phyloP scores from a whole-genome alignment of 2,329 filamentous ascomycete species.

The Epichloe typhina region DNA sequence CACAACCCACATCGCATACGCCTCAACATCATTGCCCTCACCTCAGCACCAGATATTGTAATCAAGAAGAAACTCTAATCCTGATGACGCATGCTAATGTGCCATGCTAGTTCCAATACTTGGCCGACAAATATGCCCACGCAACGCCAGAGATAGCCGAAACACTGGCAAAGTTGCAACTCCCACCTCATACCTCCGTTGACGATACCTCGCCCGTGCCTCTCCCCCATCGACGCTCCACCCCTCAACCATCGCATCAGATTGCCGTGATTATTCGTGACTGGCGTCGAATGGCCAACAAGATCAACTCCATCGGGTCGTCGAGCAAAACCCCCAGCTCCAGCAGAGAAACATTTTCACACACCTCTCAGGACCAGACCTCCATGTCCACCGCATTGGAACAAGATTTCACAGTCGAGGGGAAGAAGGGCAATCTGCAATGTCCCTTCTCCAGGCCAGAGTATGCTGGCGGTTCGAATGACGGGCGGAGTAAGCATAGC shows the following conservation, averaged over 20 bases:
- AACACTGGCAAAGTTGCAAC: conserved; percentile 52
- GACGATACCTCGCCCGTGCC: conserved; percentile 39
- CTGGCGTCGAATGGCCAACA: conserved; percentile 44
- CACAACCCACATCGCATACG: not conserved
- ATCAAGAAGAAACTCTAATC: not conserved
- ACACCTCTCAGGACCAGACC: conserved; percentile 33
- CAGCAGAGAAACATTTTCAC: conserved; percentile 34
- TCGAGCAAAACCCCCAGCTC: conserved; percentile 37
- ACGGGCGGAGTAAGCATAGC: conserved; percentile 9
- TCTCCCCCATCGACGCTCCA: conserved; percentile 35
- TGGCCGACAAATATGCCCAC: conserved; percentile 56
- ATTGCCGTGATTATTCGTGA: conserved; percentile 51
- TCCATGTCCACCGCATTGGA: conserved; percentile 58
- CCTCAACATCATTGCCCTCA: not conserved
- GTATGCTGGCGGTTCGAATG: conserved; percentile 19
- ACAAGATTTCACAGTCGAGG: conserved; percentile 80
- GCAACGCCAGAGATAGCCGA: conserved; percentile 52
- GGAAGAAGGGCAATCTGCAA: conserved; percentile 58
- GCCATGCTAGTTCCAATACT: conserved; percentile 42
- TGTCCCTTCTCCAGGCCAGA: conserved; percentile 60
- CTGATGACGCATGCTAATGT: conserved; percentile 8
- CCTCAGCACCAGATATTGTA: not conserved
- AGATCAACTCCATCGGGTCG: conserved; percentile 34
- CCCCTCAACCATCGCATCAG: conserved; percentile 32
- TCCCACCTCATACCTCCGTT: conserved; percentile 39